A percentile compares a stretch with the other conserved stretches of the same genome.
Evolutionary conservation across 805 yeast species (phyloP).

Genomic region (Tetrapisispora arboricola): DNA sequence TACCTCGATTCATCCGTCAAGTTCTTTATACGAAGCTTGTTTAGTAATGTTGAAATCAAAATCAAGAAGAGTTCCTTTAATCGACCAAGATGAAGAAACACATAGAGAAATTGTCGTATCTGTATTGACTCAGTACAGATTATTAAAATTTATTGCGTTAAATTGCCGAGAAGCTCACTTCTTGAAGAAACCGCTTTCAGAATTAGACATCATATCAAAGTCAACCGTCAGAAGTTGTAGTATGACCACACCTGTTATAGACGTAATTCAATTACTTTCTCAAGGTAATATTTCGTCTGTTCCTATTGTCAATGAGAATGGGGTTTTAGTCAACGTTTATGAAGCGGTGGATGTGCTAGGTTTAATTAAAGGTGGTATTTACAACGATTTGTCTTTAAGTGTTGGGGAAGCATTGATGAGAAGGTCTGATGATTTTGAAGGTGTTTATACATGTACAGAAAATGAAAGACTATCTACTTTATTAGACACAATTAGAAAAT

Average conservation of each 20-base stretch:
- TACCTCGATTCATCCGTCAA: conserved; percentile 80
- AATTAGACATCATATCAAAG: conserved; percentile 55
- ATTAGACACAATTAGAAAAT: conserved; percentile 84
- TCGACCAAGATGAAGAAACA: conserved; percentile 88
- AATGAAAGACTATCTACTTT: conserved; percentile 80
- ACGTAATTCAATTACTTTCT: conserved; percentile 75
- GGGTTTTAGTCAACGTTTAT: conserved; percentile 69
- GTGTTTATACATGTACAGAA: conserved; percentile 90
- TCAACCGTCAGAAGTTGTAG: conserved; percentile 60
- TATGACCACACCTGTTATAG: conserved; percentile 87
- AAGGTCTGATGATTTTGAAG: conserved; percentile 87
- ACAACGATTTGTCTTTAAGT: conserved; percentile 77
- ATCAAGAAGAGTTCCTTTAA: conserved; percentile 87
- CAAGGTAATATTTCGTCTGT: conserved; percentile 79
- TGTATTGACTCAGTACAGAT: conserved; percentile 92
- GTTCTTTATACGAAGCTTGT: conserved; percentile 85
- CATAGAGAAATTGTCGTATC: conserved; percentile 90
- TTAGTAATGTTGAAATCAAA: conserved; percentile 78
- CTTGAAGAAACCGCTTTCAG: conserved; percentile 64
- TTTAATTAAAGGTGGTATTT: conserved; percentile 86
- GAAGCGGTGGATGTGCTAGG: conserved; percentile 94
- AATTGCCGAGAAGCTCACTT: conserved; percentile 91
- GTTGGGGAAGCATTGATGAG: conserved; percentile 95
- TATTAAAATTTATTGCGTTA: conserved; percentile 86
- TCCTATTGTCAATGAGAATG: conserved; percentile 76